Evolutionary conservation across 805 yeast genomes (phyloP).

Genomic region (Kodamaea neixiangensis): DNA sequence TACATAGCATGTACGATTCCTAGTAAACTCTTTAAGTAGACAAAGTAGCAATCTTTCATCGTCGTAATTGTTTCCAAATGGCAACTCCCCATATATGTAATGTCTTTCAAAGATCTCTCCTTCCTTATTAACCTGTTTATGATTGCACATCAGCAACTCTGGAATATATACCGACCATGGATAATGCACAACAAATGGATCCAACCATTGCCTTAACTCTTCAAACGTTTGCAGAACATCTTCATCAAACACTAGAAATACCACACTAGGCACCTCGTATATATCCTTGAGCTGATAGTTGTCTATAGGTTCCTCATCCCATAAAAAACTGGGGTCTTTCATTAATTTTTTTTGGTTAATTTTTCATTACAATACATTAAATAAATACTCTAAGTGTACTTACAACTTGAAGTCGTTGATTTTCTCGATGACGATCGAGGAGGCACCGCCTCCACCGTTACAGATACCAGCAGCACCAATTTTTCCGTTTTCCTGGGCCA

Average conservation of each 20-base stretch:
- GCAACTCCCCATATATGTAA: conserved; percentile 43
- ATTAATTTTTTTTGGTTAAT: background rate
- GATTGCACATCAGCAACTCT: background rate
- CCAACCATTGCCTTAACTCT: conserved; percentile 13
- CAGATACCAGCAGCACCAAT: conserved; percentile 95
- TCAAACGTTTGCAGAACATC: background rate
- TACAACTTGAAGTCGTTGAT: conserved; percentile 42
- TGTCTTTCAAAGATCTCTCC: conserved; percentile 7
- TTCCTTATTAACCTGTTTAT: conserved; percentile 4
- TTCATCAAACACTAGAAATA: background rate
- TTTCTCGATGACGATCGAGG: conserved; percentile 84
- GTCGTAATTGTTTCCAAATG: conserved; percentile 42
- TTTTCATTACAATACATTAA: conserved; percentile 4
- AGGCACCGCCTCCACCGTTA: conserved; percentile 99
- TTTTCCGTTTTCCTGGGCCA: conserved; percentile 77
- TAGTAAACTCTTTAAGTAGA: conserved; percentile 40
- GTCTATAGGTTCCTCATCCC: conserved; percentile 8
- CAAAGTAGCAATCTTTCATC: conserved; percentile 50
- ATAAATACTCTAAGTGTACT: conserved; percentile 2
- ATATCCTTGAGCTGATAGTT: conserved; percentile 3
- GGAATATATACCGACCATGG: conserved; percentile 22
- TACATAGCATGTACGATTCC: conserved; percentile 3
- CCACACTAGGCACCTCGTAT: background rate
- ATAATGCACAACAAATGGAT: conserved; percentile 21
- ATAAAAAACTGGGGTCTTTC: conserved; percentile 6